Base-by-base conservation (phyloP, 257 asterid genomes). In the Forsythia viridissima region DNA sequence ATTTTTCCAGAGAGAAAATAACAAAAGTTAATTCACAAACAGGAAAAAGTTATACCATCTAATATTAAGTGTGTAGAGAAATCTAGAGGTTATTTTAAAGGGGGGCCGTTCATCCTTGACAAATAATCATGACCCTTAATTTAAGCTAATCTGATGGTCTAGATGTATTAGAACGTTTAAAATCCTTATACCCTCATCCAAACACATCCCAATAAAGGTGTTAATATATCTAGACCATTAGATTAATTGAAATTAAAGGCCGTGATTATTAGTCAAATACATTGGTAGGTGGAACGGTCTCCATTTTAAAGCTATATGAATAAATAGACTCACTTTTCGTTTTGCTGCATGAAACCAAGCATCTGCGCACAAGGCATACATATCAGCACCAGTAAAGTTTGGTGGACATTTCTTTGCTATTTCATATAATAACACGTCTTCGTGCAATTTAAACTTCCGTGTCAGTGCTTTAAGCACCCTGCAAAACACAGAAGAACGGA, bases 271-370 rank as follows among this genome's bases (percentile, higher is more conserved):
- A 30, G 1, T 30, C 34, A 30, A 30, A 30, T 30, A 30, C 34
- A 30, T 30, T 30, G 34, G 34, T 30, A 30, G 34, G 34, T 30
- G 34, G 34, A 1, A 30, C 2, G 34, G 1, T 30, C 34, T 30
- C 34, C 34, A 30, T 30, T 30, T 30, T 63, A 9, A 15, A 8
- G 39, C 38, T 24, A 61, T 61, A 21, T 4, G 13, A 21, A 38
- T 24, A 63, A 8, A 63, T 9, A 48, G 61, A 76, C 84, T 76
- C 76, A 92, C 99, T 90, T 86, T 89, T 36, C 93, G 90, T 82
- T 90, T 93, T 65, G 99, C 99, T 71, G 98, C 99, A 72, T 86
- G 94, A 83, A 96, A 96, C 99, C 99, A 96, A 82, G 98, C 97
- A 88, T 96, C 99, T 6, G 99, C 96, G 44, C 98, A 93, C 79